Conservation (phyloP, 768 basidiomycete genomes). For the Pluteus cervinus region DNA sequence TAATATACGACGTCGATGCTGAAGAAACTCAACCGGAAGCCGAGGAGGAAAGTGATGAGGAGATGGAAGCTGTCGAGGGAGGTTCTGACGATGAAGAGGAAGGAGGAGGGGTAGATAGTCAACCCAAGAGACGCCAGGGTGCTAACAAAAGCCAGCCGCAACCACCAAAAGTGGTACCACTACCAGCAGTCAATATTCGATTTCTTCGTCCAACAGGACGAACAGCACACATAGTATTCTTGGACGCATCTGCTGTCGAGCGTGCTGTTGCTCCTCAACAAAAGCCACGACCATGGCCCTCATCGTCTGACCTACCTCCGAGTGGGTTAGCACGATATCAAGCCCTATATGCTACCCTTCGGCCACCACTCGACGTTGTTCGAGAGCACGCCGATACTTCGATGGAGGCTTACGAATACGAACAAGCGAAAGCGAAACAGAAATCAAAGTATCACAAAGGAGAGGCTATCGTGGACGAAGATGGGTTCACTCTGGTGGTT, state of each 20-base stretch:
- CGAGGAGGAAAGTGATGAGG: constrained; percentile 31
- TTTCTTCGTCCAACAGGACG: constrained; percentile 56
- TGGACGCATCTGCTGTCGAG: constrained; percentile 67
- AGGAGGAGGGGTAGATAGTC: background rate
- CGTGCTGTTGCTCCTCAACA: constrained; percentile 51
- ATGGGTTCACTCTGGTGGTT: constrained; percentile 93
- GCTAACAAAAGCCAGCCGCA: no score
- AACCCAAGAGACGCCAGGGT: no score
- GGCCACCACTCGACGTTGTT: constrained; percentile 71
- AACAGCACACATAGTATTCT: constrained; percentile 63
- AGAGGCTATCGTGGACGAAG: constrained; percentile 88
- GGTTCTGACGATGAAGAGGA: constrained; percentile 22
- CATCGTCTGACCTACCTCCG: constrained; percentile 47
- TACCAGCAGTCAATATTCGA: constrained; percentile 52
- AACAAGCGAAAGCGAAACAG: constrained; percentile 53
- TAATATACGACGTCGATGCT: constrained; percentile 53
- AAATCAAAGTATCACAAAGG: constrained; percentile 71
- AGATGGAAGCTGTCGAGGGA: constrained; percentile 20
- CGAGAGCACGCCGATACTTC: constrained; percentile 76
- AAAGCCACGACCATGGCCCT: constrained; percentile 61
- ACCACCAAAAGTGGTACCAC: constrained; percentile 49
- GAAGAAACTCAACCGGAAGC: constrained; percentile 36
- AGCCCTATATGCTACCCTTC: constrained; percentile 53
- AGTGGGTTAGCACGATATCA: constrained; percentile 68
- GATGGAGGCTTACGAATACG: constrained; percentile 73